A percentile compares a stretch with the other conserved stretches of the same genome.
Conservation (phyloP, 2,329 filamentous ascomycete genomes). For the Botrytis sinoallii region DNA sequence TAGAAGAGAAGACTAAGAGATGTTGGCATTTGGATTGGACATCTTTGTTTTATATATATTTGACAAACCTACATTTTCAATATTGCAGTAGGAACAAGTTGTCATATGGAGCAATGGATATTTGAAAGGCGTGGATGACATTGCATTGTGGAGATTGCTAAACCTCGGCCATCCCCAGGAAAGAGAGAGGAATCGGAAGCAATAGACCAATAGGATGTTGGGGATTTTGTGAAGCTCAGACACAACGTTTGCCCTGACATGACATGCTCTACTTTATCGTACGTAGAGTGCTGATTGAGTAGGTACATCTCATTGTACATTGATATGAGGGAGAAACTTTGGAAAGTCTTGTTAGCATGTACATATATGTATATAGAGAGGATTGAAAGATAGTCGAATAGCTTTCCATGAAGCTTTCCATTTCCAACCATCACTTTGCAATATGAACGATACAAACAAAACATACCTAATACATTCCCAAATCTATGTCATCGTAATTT, state of each 20-base stretch:
- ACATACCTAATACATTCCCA: background rate
- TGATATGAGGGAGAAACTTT: background rate
- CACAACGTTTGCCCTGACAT: background rate
- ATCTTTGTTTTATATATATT: conserved; percentile 10
- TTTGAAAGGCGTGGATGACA: background rate
- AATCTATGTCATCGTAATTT: background rate
- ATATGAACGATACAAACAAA: background rate
- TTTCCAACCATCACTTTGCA: background rate
- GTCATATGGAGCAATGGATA: background rate
- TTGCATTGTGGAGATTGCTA: background rate
- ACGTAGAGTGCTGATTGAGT: background rate
- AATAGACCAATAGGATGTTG: background rate
- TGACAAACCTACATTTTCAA: conserved; percentile 22
- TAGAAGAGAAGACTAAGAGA: background rate
- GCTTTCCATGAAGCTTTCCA: background rate
- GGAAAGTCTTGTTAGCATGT: too few species aligned
- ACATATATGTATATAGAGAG: background rate
- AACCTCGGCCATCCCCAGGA: background rate
- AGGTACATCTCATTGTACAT: background rate
- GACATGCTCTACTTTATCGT: background rate
- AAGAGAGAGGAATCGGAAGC: background rate
- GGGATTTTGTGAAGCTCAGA: background rate
- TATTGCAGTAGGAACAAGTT: background rate
- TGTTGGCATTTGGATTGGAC: conserved; percentile 19
- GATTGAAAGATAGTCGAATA: background rate